A percentile compares a stretch with the other conserved stretches of the same genome.
Conservation (phyloP, 2,329 filamentous ascomycete species). For the Sodiomyces alkalinus region DNA sequence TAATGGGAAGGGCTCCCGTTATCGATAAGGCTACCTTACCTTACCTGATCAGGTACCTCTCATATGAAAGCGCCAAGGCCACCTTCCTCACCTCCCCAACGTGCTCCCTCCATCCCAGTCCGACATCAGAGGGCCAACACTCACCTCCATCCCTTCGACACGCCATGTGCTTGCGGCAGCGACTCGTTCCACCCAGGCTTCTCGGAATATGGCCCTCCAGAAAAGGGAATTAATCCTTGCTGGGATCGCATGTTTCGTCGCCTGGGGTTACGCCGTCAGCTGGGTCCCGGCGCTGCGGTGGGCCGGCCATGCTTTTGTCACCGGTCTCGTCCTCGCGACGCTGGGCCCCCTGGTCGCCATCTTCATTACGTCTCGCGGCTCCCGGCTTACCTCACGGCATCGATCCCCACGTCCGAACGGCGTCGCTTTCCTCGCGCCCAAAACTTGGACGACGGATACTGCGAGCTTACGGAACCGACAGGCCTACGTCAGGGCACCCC, state of each 20-base stretch:
- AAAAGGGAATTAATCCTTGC: slow-evolving; percentile 57
- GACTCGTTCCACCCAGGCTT: slow-evolving; percentile 1
- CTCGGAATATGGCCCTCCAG: slow-evolving; percentile 49
- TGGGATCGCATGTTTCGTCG: slow-evolving; percentile 57
- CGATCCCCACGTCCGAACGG: slow-evolving; percentile 26
- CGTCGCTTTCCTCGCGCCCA: slow-evolving; percentile 43
- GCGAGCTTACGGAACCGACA: slow-evolving; percentile 49
- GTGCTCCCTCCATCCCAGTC: too few relatives aligned
- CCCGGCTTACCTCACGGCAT: slow-evolving; percentile 22
- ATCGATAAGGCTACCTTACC: too few relatives aligned
- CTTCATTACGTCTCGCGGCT: slow-evolving; percentile 43
- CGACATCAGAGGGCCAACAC: too few relatives aligned
- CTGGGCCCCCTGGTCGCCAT: slow-evolving; percentile 42
- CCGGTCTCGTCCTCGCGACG: slow-evolving; percentile 45
- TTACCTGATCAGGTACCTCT: too few relatives aligned
- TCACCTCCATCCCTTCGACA: too few relatives aligned
- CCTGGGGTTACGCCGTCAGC: slow-evolving; percentile 75
- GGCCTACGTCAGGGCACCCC: slow-evolving; percentile 49
- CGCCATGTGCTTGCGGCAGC: too few relatives aligned
- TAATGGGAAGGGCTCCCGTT: too few relatives aligned
- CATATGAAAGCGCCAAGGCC: too few relatives aligned
- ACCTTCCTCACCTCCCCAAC: too few relatives aligned
- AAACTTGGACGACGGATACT: slow-evolving; percentile 56
- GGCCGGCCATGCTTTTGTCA: slow-evolving; percentile 68
- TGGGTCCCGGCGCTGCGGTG: slow-evolving; percentile 75